A percentile compares a stretch with the other conserved stretches of the same genome.
Conservation (phyloP, 371 early-diverging fungal genomes). For the Mortierella sp. region DNA sequence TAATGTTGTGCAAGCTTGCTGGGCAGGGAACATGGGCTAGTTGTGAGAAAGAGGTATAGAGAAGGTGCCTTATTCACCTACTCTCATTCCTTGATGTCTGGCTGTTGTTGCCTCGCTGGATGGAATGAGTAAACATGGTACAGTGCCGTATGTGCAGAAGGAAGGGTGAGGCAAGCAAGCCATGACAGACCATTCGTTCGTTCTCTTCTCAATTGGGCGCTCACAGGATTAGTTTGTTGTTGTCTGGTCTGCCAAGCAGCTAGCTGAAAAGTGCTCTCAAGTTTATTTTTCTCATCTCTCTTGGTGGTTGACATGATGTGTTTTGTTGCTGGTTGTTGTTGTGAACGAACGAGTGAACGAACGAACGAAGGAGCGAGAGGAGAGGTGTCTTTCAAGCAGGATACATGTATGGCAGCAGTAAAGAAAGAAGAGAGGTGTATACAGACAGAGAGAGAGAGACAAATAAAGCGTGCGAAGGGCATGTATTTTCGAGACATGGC, state of each 20-base stretch:
- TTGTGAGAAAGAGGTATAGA: background rate
- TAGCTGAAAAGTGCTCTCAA: conserved; percentile 2
- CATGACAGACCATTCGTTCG: background rate
- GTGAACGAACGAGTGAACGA: conserved; percentile 4
- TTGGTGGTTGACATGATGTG: background rate
- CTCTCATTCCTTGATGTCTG: background rate
- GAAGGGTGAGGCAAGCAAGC: background rate
- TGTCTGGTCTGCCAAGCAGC: background rate
- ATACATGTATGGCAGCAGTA: background rate
- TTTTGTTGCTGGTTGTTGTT: background rate
- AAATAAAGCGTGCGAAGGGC: background rate
- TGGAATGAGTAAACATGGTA: background rate
- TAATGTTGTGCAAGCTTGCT: background rate
- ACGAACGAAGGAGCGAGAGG: background rate
- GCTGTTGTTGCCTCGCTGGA: too few relatives aligned
- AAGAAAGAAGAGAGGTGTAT: background rate
- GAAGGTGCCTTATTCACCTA: background rate
- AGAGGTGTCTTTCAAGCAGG: background rate
- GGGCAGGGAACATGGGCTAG: background rate
- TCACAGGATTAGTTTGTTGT: background rate
- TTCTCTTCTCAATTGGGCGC: background rate
- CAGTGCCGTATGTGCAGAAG: background rate
- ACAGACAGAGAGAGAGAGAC: background rate
- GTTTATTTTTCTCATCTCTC: background rate
- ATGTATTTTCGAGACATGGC: background rate